These are phyloP conservation scores for Leptographium procerum DNA, from an alignment of 2,329 filamentous ascomycete genomes.

Conservation along the genomic window DNA sequence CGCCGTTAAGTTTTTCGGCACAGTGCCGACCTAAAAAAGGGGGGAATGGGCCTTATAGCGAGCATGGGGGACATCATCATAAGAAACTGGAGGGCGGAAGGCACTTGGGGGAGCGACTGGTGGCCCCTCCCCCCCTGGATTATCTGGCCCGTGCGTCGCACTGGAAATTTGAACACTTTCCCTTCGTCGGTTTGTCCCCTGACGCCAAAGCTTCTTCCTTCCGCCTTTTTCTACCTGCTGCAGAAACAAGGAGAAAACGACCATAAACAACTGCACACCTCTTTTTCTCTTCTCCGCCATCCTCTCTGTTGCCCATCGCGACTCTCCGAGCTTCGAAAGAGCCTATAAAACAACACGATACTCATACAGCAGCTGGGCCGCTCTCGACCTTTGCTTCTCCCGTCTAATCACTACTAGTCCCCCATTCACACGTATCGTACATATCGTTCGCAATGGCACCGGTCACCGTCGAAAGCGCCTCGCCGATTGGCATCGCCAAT, in stretches of 20 bases:
- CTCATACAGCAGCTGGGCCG: background rate
- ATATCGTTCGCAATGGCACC: slow-evolving; percentile 39
- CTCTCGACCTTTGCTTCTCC: background rate
- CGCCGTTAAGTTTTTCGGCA: slow-evolving; percentile 3
- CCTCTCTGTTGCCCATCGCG: background rate
- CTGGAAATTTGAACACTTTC: slow-evolving; percentile 17
- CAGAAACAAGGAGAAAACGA: slow-evolving; percentile 5
- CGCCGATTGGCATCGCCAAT: slow-evolving; percentile 64
- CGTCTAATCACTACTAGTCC: background rate
- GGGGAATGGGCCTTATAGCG: background rate
- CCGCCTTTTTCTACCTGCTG: slow-evolving; percentile 10
- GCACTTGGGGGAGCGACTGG: slow-evolving; percentile 6
- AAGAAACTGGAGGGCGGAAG: slow-evolving; percentile 4
- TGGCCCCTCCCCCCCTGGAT: slow-evolving; percentile 13
- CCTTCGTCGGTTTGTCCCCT: slow-evolving; percentile 9
- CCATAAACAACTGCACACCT: slow-evolving; percentile 5
- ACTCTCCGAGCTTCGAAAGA: background rate
- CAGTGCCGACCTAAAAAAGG: slow-evolving; percentile 3
- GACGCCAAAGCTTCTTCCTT: slow-evolving; percentile 13
- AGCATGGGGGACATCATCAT: slow-evolving; percentile 6
- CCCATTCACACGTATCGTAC: background rate
- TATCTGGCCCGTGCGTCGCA: slow-evolving; percentile 14
- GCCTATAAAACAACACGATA: background rate
- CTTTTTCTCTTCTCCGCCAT: background rate
- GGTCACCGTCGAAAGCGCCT: slow-evolving; percentile 47